These are phyloP conservation scores for Turnera subulata DNA, from an alignment of 345 rosid genomes.

Conservation along the genomic window DNA sequence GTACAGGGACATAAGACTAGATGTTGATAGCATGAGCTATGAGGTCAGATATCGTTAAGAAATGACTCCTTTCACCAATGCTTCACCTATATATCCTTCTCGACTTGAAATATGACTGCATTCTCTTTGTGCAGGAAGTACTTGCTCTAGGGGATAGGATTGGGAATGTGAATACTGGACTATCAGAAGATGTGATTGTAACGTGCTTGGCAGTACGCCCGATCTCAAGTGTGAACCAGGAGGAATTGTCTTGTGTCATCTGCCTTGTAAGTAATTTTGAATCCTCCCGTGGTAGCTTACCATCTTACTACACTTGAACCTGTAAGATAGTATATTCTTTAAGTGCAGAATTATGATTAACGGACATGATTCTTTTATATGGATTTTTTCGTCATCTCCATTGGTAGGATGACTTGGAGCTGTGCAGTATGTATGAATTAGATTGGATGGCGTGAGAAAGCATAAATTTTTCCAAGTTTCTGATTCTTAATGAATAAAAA, in stretches of 20 bases:
- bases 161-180: conserved; percentile 32
- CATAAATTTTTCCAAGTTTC: no score
- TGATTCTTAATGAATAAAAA: no score
- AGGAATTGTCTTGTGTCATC: conserved; percentile 26
- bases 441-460: no score
- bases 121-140: conserved; percentile 26
- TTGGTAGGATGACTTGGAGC: no score
- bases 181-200: conserved; percentile 27
- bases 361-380: no score
- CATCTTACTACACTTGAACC: no score
- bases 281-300: no score
- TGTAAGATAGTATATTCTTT: no score
- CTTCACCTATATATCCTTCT: background rate
- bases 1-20: conserved; percentile 83
- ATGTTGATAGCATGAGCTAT: conserved; percentile 76
- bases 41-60: conserved; percentile 47
- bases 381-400: no score
- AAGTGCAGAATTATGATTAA: no score
- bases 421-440: no score
- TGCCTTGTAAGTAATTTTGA: conserved; percentile 31
- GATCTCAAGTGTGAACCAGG: conserved; percentile 5
- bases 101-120: background rate
- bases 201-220: conserved; percentile 22
- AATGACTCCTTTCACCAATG: background rate
- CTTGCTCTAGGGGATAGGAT: conserved; percentile 40